Evolutionary conservation across 768 basidiomycete genomes (phyloP).

Genomic region (Pleurotus sapidus): DNA sequence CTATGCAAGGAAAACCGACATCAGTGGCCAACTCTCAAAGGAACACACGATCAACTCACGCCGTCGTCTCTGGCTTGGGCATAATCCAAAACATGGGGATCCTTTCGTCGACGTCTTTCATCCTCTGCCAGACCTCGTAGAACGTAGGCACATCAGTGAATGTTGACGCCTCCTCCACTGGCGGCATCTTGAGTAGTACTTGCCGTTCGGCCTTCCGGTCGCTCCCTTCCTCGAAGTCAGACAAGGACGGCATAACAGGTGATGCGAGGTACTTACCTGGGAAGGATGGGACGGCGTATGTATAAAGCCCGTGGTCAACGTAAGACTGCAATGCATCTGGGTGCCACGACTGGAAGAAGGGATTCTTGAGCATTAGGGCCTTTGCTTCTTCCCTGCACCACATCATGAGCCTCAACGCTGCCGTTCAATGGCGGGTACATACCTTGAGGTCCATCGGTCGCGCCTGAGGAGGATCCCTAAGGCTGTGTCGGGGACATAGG

Average conservation of each 20-base stretch:
- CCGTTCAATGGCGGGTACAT: background rate
- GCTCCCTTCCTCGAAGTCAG: no score
- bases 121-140: conserved; percentile 37
- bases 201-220: conserved; percentile 10
- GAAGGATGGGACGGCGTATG: background rate
- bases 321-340: conserved; percentile 60
- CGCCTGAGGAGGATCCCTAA: conserved; percentile 56
- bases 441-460: conserved; percentile 63
- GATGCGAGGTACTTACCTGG: no score
- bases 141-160: conserved; percentile 48
- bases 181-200: conserved; percentile 63
- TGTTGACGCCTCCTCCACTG: conserved; percentile 61
- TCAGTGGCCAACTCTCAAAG: no score
- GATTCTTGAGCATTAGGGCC: conserved; percentile 39
- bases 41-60: background rate
- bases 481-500: conserved; percentile 21
- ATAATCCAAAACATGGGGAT: conserved; percentile 56
- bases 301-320: conserved; percentile 53
- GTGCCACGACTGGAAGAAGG: conserved; percentile 76
- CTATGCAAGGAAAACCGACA: background rate
- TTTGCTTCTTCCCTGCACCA: conserved; percentile 57
- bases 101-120: conserved; percentile 42
- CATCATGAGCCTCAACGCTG: no score
- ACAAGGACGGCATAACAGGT: no score
- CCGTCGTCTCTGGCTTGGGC: conserved; percentile 23